Evolutionary conservation across 768 basidiomycete genomes (phyloP).

Genomic region (Pleurotus eryngii): DNA sequence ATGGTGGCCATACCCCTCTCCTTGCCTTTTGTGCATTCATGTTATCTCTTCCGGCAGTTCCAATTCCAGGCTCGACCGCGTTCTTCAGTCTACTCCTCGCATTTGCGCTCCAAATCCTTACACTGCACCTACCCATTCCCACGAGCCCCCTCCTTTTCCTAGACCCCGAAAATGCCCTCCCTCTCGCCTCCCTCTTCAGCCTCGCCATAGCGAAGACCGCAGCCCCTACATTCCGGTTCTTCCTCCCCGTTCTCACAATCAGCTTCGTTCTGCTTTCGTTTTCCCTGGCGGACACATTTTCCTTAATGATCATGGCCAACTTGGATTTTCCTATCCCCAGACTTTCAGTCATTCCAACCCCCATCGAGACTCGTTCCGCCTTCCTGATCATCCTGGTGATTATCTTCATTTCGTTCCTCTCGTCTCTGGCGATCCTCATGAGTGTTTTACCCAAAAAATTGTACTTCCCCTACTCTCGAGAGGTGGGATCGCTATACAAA

Average conservation of each 20-base stretch:
- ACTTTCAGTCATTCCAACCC: slow-evolving; percentile 25
- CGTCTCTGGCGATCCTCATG: slow-evolving; percentile 30
- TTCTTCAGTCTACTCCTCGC: slow-evolving; percentile 41
- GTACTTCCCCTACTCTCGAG: slow-evolving; percentile 4
- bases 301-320: neutral
- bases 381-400: slow-evolving; percentile 36
- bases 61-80: slow-evolving; percentile 33
- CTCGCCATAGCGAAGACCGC: slow-evolving; percentile 34
- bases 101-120: slow-evolving; percentile 37
- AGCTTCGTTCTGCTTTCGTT: slow-evolving; percentile 42
- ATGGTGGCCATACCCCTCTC: slow-evolving; percentile 29
- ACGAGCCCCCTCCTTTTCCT: slow-evolving; percentile 46
- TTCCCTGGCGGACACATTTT: slow-evolving; percentile 40
- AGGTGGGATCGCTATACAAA: slow-evolving; percentile 50
- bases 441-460: slow-evolving; percentile 19
- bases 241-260: slow-evolving; percentile 45
- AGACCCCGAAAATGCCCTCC: slow-evolving; percentile 34
- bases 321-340: slow-evolving; percentile 8
- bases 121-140: slow-evolving; percentile 41
- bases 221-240: slow-evolving; percentile 40
- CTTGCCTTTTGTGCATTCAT: slow-evolving; percentile 40
- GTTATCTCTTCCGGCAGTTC: slow-evolving; percentile 36
- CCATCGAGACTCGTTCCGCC: slow-evolving; percentile 44
- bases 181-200: slow-evolving; percentile 40
- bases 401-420: slow-evolving; percentile 30